These are phyloP conservation scores for Moricandia moricandioides DNA, from an alignment of 345 rosid species.

Conservation along the genomic window DNA sequence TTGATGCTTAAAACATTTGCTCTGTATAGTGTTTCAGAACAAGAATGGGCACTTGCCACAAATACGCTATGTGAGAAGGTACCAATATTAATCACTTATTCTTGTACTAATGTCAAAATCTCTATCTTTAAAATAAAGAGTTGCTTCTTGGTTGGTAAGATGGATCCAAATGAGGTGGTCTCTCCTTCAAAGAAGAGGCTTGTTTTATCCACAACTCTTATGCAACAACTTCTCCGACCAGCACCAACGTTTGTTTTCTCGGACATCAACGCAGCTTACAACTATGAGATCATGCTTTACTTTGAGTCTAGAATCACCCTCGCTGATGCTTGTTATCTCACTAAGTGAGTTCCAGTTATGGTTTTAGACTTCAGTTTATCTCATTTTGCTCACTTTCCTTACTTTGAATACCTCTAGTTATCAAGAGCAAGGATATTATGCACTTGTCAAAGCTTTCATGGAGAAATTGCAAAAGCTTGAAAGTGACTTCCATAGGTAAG, in stretches of 20 bases:
- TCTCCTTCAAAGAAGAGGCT: constrained; percentile 64
- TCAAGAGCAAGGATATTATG: neutral
- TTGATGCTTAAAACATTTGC: neutral
- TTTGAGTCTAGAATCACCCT: constrained; percentile 50
- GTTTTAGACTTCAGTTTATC: neutral
- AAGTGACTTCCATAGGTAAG: constrained; percentile 56
- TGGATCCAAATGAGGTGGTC: constrained; percentile 40
- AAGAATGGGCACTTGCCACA: constrained; percentile 20
- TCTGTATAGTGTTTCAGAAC: constrained; percentile 22
- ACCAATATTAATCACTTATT: neutral
- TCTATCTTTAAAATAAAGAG: neutral
- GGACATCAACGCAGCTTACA: constrained; percentile 38
- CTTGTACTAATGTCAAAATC: neutral
- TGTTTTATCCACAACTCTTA: constrained; percentile 61
- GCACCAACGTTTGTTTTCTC: constrained; percentile 46
- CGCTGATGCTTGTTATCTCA: constrained; percentile 54
- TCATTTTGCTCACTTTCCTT: neutral
- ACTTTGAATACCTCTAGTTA: neutral
- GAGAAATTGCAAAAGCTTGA: constrained; percentile 55
- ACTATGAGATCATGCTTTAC: constrained; percentile 49
- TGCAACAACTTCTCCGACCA: constrained; percentile 65
- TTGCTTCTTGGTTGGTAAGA: neutral
- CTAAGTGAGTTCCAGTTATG: constrained; percentile 36
- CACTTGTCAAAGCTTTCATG: constrained; percentile 43
- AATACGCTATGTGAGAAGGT: constrained; percentile 25